Evolutionary conservation across 345 rosid species (phyloP).

Genomic region (Acer campestre): DNA sequence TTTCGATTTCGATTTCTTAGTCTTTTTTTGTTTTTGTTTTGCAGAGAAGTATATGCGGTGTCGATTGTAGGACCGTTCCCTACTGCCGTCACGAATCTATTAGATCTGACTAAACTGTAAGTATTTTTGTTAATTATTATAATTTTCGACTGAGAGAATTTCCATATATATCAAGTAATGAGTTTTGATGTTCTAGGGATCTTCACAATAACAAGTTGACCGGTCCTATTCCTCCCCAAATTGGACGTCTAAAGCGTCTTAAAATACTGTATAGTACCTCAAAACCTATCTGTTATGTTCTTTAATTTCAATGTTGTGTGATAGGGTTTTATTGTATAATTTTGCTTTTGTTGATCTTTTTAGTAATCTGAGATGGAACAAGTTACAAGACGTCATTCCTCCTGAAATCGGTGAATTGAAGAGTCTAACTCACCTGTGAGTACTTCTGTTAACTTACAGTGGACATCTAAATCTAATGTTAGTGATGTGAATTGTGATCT

Average conservation of each 20-base stretch:
- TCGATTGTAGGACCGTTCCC: constrained; percentile 80
- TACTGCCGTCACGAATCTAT: constrained; percentile 66
- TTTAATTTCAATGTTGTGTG: constrained; percentile 8
- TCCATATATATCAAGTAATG: neutral
- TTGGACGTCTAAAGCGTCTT: constrained; percentile 75
- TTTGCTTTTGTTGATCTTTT: constrained; percentile 18
- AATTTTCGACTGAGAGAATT: neutral
- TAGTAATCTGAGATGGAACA: constrained; percentile 95
- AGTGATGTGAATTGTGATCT: neutral
- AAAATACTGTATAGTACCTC: constrained; percentile 56
- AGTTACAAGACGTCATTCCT: constrained; percentile 88
- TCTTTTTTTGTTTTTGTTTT: constrained; percentile 3
- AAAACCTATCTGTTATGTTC: constrained; percentile 11
- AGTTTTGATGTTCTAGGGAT: constrained; percentile 49
- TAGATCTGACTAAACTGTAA: constrained; percentile 77
- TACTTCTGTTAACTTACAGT: constrained; percentile 8
- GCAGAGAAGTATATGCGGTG: constrained; percentile 68
- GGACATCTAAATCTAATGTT: neutral
- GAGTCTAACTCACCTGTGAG: constrained; percentile 91
- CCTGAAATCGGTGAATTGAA: constrained; percentile 88
- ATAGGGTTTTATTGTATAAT: neutral
- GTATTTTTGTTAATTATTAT: constrained; percentile 1
- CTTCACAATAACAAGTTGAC: constrained; percentile 85
- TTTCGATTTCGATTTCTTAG: neutral
- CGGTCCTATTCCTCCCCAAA: constrained; percentile 85